Percentiles rank a stretch among this genome's conserved stretches.
These are phyloP conservation scores for Fusarium zealandicum DNA, from an alignment of 2,329 filamentous ascomycete species.

Conservation along the genomic window DNA sequence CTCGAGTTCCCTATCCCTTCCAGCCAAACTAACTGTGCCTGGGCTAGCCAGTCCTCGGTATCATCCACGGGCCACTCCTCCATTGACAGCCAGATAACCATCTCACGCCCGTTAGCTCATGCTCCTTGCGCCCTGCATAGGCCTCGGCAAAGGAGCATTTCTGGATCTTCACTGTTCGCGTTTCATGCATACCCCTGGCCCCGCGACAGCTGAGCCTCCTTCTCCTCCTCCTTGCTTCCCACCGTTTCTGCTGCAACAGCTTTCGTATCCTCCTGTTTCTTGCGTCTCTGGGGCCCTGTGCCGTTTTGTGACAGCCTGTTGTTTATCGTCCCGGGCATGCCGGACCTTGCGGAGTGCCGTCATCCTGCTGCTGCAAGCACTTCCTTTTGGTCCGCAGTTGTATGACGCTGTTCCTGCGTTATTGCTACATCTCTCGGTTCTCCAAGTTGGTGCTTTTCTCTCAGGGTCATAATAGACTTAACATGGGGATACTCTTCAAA, in stretches of 20 bases:
- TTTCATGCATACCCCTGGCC: constrained; percentile 10
- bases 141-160: constrained; percentile 1
- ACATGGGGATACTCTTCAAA: background rate
- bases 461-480: background rate
- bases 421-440: background rate
- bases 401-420: constrained; percentile 7
- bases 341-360: background rate
- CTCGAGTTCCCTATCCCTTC: constrained; percentile 8
- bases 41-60: background rate
- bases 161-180: constrained; percentile 9
- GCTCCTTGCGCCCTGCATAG: background rate
- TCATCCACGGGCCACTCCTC: background rate
- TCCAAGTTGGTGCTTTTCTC: background rate
- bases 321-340: background rate
- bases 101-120: background rate
- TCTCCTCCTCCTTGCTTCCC: constrained; percentile 16
- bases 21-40: too few species aligned
- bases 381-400: background rate
- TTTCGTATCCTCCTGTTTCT: constrained; percentile 27
- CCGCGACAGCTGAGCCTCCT: constrained; percentile 20
- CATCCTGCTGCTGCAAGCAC: background rate
- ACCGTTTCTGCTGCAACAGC: constrained; percentile 24
- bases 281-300: constrained; percentile 4
- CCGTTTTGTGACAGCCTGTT: background rate
- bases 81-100: background rate